These are phyloP conservation scores for Mortierella sp. DNA, from an alignment of 371 early-diverging fungal genomes.

Conservation along the genomic window DNA sequence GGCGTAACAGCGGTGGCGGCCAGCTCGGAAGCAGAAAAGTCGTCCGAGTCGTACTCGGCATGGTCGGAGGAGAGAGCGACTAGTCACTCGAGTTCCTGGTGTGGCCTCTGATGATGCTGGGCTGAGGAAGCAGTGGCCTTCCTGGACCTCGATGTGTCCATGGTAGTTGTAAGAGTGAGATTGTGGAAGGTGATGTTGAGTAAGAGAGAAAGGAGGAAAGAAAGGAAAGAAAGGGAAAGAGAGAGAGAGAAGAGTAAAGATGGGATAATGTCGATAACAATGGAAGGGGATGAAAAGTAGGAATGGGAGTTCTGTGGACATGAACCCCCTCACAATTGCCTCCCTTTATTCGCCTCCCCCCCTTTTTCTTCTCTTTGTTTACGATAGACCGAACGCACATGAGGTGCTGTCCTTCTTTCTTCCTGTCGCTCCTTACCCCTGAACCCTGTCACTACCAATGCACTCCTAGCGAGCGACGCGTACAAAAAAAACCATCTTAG, in stretches of 20 bases:
- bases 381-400: not conserved
- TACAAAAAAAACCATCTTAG: too few species aligned
- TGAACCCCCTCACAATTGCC: not conserved
- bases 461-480: too few species aligned
- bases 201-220: not conserved
- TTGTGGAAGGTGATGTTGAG: not conserved
- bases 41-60: slow-evolving; percentile 24
- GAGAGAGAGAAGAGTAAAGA: not conserved
- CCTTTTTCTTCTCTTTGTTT: not conserved
- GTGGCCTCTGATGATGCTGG: not conserved
- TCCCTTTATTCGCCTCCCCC: not conserved
- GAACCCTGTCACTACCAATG: not conserved
- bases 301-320: not conserved
- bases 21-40: slow-evolving; percentile 23
- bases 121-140: not conserved
- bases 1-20: slow-evolving; percentile 45
- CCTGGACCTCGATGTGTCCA: not conserved
- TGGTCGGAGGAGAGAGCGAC: slow-evolving; percentile 16
- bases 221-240: not conserved
- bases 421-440: too few species aligned
- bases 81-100: slow-evolving; percentile 2
- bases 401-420: too few species aligned
- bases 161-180: not conserved
- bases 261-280: too few species aligned
- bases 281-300: not conserved